A percentile compares a stretch with the other conserved stretches of the same genome.
phyloP scores from a whole-genome alignment of 306 rosid species.

The Quercus aquifolioides region DNA sequence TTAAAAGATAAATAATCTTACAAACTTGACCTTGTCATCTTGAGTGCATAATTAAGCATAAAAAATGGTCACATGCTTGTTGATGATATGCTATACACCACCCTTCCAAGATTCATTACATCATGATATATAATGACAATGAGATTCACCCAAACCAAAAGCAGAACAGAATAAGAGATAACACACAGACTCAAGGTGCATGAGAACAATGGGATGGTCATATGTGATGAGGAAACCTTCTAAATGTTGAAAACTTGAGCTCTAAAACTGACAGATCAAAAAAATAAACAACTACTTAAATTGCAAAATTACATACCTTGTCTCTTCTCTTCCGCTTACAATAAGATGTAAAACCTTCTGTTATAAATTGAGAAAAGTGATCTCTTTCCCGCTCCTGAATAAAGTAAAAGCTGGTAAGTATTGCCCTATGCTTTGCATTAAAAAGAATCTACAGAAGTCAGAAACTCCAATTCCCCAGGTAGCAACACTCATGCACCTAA shows the following conservation, averaged over 20 bases:
- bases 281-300: conserved; percentile 2
- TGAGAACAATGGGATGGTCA: neutral
- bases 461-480: conserved; percentile 7
- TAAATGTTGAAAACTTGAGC: neutral
- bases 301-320: conserved; percentile 52
- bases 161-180: neutral
- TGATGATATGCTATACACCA: too few relatives aligned
- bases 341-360: conserved; percentile 90
- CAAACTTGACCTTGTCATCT: too few relatives aligned
- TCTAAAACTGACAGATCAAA: neutral
- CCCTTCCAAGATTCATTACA: too few relatives aligned
- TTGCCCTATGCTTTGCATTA: neutral
- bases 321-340: conserved; percentile 99
- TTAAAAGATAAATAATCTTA: too few relatives aligned
- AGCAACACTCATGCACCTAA: neutral
- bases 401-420: conserved; percentile 3
- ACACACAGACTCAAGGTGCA: neutral
- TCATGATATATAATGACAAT: too few relatives aligned
- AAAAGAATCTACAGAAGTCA: neutral
- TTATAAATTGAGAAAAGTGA: conserved; percentile 85
- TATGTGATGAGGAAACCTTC: neutral
- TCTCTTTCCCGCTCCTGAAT: conserved; percentile 88
- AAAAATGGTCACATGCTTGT: too few relatives aligned
- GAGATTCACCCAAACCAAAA: neutral
- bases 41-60: too few relatives aligned